phyloP scores from a whole-genome alignment of 306 rosid genomes.

The Amphicarpaea edgeworthii region DNA sequence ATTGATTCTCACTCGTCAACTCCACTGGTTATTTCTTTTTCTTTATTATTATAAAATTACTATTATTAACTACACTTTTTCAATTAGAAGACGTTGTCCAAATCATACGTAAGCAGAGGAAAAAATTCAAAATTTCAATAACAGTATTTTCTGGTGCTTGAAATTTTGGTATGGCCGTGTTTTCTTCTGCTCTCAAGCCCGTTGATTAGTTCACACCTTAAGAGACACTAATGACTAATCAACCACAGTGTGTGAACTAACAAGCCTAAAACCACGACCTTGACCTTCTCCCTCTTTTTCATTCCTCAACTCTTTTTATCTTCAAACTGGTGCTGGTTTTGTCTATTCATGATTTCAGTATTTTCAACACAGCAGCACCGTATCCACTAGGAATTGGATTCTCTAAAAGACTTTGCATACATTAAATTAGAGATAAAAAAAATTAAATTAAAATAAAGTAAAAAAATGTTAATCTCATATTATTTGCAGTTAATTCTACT shows the following conservation, averaged over 20 bases:
- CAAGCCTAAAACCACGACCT: conserved; percentile 1
- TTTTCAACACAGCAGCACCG: background rate
- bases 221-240: background rate
- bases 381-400: background rate
- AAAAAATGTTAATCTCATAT: no score
- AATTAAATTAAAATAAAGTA: no score
- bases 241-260: conserved; percentile 11
- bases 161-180: background rate
- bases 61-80: background rate
- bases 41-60: no score
- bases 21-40: background rate
- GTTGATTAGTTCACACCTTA: background rate
- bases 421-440: no score
- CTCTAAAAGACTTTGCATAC: background rate
- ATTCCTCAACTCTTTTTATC: background rate
- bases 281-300: conserved; percentile 5
- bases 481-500: no score
- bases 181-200: background rate
- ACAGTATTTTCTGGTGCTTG: no score
- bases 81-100: background rate
- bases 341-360: background rate
- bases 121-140: no score
- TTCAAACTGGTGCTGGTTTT: background rate
- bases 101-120: background rate
- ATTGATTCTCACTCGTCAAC: no score